Evolutionary conservation across 192 early-diverging fungal genomes (phyloP), one percentile per base, ranked within the genome.

Genomic region (Umbelopsis sp.): DNA sequence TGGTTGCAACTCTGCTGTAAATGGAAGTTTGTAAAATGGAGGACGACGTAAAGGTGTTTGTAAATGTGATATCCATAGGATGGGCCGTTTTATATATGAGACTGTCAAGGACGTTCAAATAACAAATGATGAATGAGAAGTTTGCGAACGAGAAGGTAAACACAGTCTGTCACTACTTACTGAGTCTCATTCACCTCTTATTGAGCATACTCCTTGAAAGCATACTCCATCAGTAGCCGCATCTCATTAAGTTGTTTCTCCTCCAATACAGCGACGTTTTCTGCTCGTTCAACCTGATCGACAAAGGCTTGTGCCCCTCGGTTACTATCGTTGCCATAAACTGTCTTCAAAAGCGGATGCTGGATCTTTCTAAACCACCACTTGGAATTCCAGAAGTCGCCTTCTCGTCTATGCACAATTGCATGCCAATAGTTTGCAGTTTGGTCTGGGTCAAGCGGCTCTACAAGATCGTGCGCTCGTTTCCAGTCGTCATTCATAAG

Each of bases 361-460:
- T 32, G 56, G 26, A 62, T 62, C 56, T 62, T 62, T 26, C 56
- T 26, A 32, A 62, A 62, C 69, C 69, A 70, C 34, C 49, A 70
- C 29, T 70, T 70, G 25, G 25, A 32, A 36, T 70, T 70, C 69
- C 69, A 70, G 22, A 53, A 70, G 50, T 70, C 69, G 10, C 69
- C 69, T 43, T 70, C 69, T 45, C 69, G 45, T 38, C 45, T 38
- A 54, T 70, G 69, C 14, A 70, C 50, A n/a, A 70, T 38, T 1
- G 69, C 69, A 29, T 70, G 45, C 49, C 34, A 50, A 12, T 50
- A 43, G n/a, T 70, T 54, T 32, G 69, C 69, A 29, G 52, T 54
- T 22, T 41, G 44, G 1, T 70, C 69, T 24, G 45, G 45, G 25
- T 70, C 69, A 25, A 70, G 44, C 3, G 45, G 36, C 31, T 70